These are phyloP conservation scores for Cystobasidiopsis lactophilus DNA, from an alignment of 768 basidiomycete species.

Conservation along the genomic window DNA sequence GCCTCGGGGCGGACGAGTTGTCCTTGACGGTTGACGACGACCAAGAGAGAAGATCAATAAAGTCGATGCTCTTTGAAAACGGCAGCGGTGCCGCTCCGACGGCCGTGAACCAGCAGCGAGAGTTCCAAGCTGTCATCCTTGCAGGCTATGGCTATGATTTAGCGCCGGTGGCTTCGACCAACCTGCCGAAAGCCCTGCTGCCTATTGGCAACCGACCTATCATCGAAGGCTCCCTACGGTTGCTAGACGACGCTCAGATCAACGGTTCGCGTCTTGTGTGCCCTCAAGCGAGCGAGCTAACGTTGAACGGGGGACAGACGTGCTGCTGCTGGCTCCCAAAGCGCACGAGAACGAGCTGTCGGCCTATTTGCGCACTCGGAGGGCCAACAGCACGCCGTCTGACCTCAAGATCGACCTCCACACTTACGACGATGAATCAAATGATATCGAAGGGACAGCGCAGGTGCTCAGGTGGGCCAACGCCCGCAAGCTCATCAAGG, in stretches of 20 bases:
- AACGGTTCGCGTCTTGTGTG: neutral
- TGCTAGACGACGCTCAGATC: neutral
- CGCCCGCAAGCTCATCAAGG: neutral
- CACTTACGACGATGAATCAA: neutral
- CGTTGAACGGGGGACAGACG: neutral
- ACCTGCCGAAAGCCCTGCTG: neutral
- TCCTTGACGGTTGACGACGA: too few relatives aligned
- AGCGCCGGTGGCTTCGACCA: neutral
- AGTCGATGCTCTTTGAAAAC: too few relatives aligned
- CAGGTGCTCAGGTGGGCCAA: neutral
- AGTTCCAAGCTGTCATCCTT: constrained; percentile 2
- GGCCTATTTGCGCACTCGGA: neutral
- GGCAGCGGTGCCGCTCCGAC: too few relatives aligned
- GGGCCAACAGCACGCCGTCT: neutral
- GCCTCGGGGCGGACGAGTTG: too few relatives aligned
- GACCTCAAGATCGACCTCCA: neutral
- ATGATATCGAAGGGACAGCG: neutral
- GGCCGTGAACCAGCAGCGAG: too few relatives aligned
- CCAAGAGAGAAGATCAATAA: too few relatives aligned
- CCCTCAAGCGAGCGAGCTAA: neutral
- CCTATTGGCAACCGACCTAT: neutral
- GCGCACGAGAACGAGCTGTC: neutral
- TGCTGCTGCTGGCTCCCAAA: neutral
- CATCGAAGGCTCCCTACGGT: neutral
- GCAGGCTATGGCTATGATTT: neutral